Evolutionary conservation across 169 alveolate species (phyloP).

Genomic region (Plasmodium gallinaceum): DNA sequence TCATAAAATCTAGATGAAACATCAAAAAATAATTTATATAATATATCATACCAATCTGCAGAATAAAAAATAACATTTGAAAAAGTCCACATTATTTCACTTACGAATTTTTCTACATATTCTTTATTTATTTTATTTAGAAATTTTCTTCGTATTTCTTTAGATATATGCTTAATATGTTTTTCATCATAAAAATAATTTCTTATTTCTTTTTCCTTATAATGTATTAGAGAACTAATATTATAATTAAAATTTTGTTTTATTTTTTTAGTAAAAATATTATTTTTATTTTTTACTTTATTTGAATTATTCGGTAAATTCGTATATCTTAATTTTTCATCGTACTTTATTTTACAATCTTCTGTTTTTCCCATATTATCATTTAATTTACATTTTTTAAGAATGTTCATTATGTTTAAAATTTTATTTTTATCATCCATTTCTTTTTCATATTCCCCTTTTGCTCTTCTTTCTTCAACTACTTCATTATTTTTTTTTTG

Average conservation of each 20-base stretch:
- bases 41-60: constrained; percentile 74
- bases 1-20: constrained; percentile 60
- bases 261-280: not conserved
- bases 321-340: not conserved
- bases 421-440: not conserved
- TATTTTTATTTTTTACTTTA: too few relatives aligned
- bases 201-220: constrained; percentile 32
- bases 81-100: constrained; percentile 45
- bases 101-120: not conserved
- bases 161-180: constrained; percentile 6
- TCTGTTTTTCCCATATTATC: not conserved
- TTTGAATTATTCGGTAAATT: not conserved
- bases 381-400: not conserved
- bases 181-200: constrained; percentile 46
- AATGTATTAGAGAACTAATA: constrained; percentile 58
- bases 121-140: constrained; percentile 4
- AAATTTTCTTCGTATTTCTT: constrained; percentile 12
- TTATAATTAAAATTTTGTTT: constrained; percentile 28
- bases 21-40: constrained; percentile 53
- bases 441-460: not conserved
- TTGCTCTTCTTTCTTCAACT: not conserved
- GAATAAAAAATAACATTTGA: constrained; percentile 67
- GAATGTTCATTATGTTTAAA: not conserved
- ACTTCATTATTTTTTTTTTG: not conserved
- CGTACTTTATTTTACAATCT: not conserved